These are phyloP conservation scores for Lagenidium giganteum DNA, from an alignment of 352 stramenopile species.

Conservation along the genomic window DNA sequence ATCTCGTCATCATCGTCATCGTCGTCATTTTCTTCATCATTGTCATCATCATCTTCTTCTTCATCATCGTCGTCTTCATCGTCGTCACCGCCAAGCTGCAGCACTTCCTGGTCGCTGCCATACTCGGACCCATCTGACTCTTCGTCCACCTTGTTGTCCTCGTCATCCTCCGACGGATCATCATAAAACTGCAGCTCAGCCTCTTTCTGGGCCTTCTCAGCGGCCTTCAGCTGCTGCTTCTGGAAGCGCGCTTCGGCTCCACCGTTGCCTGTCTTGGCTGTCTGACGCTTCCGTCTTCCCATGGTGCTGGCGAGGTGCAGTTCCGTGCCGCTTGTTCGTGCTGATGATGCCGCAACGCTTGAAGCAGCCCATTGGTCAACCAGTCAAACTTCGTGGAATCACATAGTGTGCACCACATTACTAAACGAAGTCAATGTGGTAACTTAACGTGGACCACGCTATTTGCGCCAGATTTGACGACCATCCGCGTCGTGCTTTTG, in stretches of 20 bases:
- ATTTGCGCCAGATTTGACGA: not conserved
- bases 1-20: constrained; percentile 44
- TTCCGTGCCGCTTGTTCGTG: too few relatives aligned
- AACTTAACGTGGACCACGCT: constrained; percentile 14
- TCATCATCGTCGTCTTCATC: constrained; percentile 35
- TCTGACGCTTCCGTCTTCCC: constrained; percentile 68
- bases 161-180: constrained; percentile 75
- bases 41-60: constrained; percentile 27
- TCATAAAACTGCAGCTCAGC: constrained; percentile 83
- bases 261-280: constrained; percentile 69
- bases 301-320: too few relatives aligned
- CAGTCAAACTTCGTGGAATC: constrained; percentile 26
- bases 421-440: not conserved
- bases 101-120: constrained; percentile 55
- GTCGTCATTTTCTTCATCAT: constrained; percentile 20
- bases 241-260: constrained; percentile 64
- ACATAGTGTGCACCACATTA: not conserved
- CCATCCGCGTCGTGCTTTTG: too few relatives aligned
- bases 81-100: constrained; percentile 49
- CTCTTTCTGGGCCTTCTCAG: constrained; percentile 47
- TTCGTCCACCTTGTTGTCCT: constrained; percentile 40
- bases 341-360: too few relatives aligned
- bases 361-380: too few relatives aligned
- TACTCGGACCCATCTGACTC: constrained; percentile 59
- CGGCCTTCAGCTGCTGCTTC: constrained; percentile 56